A percentile compares a stretch with the other conserved stretches of the same genome.
phyloP scores from a whole-genome alignment of 2,329 filamentous ascomycete genomes.

The Lojkania enalia region DNA sequence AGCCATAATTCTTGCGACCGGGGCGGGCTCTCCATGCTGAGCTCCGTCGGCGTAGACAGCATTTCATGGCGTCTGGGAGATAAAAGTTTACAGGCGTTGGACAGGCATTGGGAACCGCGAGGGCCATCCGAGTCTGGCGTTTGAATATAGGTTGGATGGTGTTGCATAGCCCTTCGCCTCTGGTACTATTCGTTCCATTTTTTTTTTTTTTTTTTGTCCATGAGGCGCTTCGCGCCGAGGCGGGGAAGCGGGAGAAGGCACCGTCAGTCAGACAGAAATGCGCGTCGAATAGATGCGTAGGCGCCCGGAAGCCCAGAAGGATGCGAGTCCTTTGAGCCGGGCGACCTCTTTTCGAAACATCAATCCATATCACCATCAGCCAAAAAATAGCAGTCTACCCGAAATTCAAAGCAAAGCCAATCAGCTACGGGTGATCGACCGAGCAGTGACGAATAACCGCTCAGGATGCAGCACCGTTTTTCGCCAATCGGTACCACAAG shows the following conservation, averaged over 20 bases:
- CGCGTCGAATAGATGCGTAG: constrained; percentile 40
- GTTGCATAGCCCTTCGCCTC: constrained; percentile 39
- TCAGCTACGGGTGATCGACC: constrained; percentile 39
- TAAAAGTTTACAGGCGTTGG: constrained; percentile 45
- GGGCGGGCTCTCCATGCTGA: constrained; percentile 19
- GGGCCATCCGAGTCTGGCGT: constrained; percentile 43
- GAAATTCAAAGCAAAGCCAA: constrained; percentile 29
- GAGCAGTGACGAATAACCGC: constrained; percentile 27
- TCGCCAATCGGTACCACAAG: constrained; percentile 32
- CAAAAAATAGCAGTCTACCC: constrained; percentile 14
- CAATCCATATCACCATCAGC: constrained; percentile 24
- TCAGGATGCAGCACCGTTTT: constrained; percentile 40
- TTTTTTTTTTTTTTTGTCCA: constrained; percentile 25
- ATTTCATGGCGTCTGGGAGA: constrained; percentile 48
- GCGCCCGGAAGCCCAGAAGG: constrained; percentile 26
- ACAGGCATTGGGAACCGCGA: constrained; percentile 38
- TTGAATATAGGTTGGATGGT: constrained; percentile 41
- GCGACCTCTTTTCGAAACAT: constrained; percentile 24
- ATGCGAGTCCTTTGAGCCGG: constrained; percentile 23
- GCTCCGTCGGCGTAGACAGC: constrained; percentile 35
- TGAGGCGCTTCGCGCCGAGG: constrained; percentile 26
- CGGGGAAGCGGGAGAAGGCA: constrained; percentile 26
- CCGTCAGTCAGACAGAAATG: constrained; percentile 35
- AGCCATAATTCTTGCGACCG: constrained; percentile 24
- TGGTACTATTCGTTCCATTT: constrained; percentile 28